These are phyloP conservation scores for Aspergillus amoenus DNA, from an alignment of 2,329 filamentous ascomycete species.

Conservation along the genomic window DNA sequence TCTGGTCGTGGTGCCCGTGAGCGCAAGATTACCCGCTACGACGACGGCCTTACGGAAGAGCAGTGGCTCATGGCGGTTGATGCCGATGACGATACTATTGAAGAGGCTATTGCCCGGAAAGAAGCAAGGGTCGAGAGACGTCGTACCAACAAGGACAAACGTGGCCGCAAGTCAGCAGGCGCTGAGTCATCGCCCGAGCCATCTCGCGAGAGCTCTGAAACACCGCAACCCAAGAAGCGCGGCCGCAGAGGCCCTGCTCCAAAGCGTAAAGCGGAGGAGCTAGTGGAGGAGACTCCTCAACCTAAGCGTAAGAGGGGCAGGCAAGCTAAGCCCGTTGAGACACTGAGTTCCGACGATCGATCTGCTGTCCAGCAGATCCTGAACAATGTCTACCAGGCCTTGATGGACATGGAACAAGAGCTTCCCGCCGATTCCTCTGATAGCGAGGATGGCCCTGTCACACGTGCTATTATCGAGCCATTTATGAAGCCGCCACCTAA, in stretches of 20 bases:
- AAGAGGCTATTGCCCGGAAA: slow-evolving; percentile 88
- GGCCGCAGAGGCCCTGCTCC: slow-evolving; percentile 71
- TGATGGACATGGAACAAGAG: slow-evolving; percentile 84
- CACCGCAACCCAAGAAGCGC: slow-evolving; percentile 72
- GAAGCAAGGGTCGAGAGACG: slow-evolving; percentile 80
- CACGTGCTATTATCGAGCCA: slow-evolving; percentile 84
- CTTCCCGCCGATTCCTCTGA: slow-evolving; percentile 53
- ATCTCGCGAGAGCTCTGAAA: slow-evolving; percentile 83
- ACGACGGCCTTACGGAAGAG: slow-evolving; percentile 96
- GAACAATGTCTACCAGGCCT: slow-evolving; percentile 70
- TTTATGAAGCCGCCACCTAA: slow-evolving; percentile 91
- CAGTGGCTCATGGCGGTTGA: slow-evolving; percentile 99
- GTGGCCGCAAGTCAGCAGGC: slow-evolving; percentile 43
- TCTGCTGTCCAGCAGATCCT: slow-evolving; percentile 77
- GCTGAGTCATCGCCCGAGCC: slow-evolving; percentile 70
- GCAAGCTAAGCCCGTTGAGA: slow-evolving; percentile 67
- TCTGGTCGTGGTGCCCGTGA: slow-evolving; percentile 90
- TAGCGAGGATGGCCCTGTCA: slow-evolving; percentile 54
- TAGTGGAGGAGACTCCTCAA: slow-evolving; percentile 73
- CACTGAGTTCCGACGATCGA: slow-evolving; percentile 68
- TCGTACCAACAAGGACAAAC: slow-evolving; percentile 71
- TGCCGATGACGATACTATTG: slow-evolving; percentile 90
- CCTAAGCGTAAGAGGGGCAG: slow-evolving; percentile 75
- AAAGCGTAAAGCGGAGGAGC: slow-evolving; percentile 83
- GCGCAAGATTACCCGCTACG: slow-evolving; percentile 89